phyloP scores from a whole-genome alignment of 2,329 filamentous ascomycete species.

The Biscogniauxia marginata region DNA sequence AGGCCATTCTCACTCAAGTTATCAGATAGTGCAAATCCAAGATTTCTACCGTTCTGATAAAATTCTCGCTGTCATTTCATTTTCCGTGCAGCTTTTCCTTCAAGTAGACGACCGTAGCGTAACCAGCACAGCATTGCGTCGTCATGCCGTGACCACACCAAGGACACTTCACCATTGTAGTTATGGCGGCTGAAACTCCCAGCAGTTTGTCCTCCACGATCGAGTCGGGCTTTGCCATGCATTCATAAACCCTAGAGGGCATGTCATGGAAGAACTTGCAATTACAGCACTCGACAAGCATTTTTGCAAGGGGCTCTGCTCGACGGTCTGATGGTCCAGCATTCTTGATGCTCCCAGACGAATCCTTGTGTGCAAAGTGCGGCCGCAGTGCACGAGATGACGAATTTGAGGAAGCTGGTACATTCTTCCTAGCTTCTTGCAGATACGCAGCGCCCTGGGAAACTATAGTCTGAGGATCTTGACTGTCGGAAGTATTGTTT shows the following conservation, averaged over 20 bases:
- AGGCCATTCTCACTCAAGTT: background rate
- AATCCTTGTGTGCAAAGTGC: conserved; percentile 25
- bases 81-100: conserved; percentile 58
- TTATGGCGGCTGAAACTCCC: conserved; percentile 56
- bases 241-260: conserved; percentile 62
- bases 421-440: conserved; percentile 36
- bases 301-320: conserved; percentile 53
- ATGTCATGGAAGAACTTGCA: conserved; percentile 66
- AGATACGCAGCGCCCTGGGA: conserved; percentile 34
- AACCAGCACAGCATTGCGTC: conserved; percentile 66
- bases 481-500: conserved; percentile 23
- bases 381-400: conserved; percentile 28
- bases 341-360: conserved; percentile 23
- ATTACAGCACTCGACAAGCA: conserved; percentile 64
- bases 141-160: conserved; percentile 74
- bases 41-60: background rate
- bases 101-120: conserved; percentile 64
- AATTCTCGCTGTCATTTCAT: conserved; percentile 12
- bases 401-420: conserved; percentile 23
- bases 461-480: conserved; percentile 21
- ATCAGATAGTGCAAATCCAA: background rate
- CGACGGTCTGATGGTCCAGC: conserved; percentile 12
- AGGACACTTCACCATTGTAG: conserved; percentile 64
- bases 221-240: conserved; percentile 59
- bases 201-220: conserved; percentile 50